Evolutionary conservation across 2,329 filamentous ascomycete species (phyloP).

Genomic region (Teratosphaeriaceae sp.): DNA sequence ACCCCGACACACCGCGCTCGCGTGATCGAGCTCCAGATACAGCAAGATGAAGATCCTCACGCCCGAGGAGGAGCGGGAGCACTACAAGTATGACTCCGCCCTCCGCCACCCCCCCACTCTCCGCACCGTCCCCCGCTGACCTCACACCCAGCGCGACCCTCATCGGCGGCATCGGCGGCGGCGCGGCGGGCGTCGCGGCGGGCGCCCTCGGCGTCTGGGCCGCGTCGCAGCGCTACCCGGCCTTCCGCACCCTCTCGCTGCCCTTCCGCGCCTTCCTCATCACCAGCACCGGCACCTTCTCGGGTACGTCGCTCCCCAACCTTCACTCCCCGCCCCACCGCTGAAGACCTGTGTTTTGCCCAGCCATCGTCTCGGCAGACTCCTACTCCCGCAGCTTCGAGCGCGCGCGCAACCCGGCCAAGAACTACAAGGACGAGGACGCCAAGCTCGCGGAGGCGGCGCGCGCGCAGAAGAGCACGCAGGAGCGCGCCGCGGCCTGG

Average conservation of each 20-base stretch:
- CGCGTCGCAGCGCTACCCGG: conserved; percentile 64
- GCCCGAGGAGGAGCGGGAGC: conserved; percentile 81
- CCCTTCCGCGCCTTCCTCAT: conserved; percentile 90
- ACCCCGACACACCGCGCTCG: background rate
- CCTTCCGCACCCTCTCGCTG: conserved; percentile 74
- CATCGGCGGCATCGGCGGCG: conserved; percentile 71
- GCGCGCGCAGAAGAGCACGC: conserved; percentile 48
- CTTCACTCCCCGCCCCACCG: too few species aligned
- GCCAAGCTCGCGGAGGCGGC: conserved; percentile 50
- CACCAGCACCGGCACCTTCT: conserved; percentile 73
- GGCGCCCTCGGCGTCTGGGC: conserved; percentile 62
- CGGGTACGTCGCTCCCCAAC: conserved; percentile 41
- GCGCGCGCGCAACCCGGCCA: conserved; percentile 59
- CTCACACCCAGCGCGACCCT: conserved; percentile 48
- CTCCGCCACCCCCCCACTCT: background rate
- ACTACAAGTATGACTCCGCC: conserved; percentile 58
- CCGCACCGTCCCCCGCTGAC: conserved; percentile 12
- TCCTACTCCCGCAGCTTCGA: conserved; percentile 66
- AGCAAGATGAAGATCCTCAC: conserved; percentile 85
- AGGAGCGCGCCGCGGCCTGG: conserved; percentile 63
- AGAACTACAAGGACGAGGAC: conserved; percentile 58
- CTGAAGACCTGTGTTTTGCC: background rate
- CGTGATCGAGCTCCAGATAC: background rate
- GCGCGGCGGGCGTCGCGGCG: conserved; percentile 57
- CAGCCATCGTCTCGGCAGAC: conserved; percentile 76